Evolutionary conservation across 768 basidiomycete species (phyloP).

Genomic region (Boletus pseudopeckii): DNA sequence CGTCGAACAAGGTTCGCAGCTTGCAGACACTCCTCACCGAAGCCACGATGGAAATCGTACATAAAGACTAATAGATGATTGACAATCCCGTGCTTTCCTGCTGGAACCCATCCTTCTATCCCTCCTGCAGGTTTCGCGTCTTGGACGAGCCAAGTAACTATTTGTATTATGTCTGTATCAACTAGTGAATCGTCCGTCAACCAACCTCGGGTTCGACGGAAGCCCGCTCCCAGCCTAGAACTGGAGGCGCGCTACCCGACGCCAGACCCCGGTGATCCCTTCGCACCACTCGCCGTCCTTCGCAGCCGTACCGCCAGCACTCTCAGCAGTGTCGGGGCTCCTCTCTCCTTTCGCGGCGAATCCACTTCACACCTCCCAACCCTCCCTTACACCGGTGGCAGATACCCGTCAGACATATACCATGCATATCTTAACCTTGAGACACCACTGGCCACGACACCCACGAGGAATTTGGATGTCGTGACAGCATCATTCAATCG

Average conservation of each 20-base stretch:
- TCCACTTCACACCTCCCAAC: slow-evolving; percentile 31
- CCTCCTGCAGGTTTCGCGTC: slow-evolving; percentile 13
- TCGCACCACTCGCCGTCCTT: slow-evolving; percentile 64
- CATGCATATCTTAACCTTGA: slow-evolving; percentile 21
- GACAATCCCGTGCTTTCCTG: slow-evolving; percentile 9
- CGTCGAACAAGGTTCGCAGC: slow-evolving; percentile 17
- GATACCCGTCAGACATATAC: slow-evolving; percentile 33
- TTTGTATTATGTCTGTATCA: slow-evolving; percentile 32
- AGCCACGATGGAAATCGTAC: slow-evolving; percentile 35
- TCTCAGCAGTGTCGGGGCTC: slow-evolving; percentile 28
- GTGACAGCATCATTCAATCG: slow-evolving; percentile 22
- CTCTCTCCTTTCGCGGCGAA: slow-evolving; percentile 30
- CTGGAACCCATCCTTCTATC: slow-evolving; percentile 13
- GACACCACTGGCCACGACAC: slow-evolving; percentile 5
- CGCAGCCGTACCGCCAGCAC: slow-evolving; percentile 53
- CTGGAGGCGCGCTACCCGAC: slow-evolving; percentile 55
- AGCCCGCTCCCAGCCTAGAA: slow-evolving; percentile 54
- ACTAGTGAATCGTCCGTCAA: slow-evolving; percentile 22
- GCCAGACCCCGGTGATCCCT: slow-evolving; percentile 68
- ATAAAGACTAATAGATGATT: slow-evolving; percentile 24
- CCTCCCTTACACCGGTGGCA: slow-evolving; percentile 31
- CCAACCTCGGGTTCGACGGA: slow-evolving; percentile 40
- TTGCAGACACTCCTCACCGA: slow-evolving; percentile 29
- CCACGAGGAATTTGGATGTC: slow-evolving; percentile 7
- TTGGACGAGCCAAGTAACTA: slow-evolving; percentile 14